A percentile compares a stretch with the other conserved stretches of the same genome.
Evolutionary conservation across 768 basidiomycete genomes (phyloP).

Genomic region (Aureoboletus auriporus): DNA sequence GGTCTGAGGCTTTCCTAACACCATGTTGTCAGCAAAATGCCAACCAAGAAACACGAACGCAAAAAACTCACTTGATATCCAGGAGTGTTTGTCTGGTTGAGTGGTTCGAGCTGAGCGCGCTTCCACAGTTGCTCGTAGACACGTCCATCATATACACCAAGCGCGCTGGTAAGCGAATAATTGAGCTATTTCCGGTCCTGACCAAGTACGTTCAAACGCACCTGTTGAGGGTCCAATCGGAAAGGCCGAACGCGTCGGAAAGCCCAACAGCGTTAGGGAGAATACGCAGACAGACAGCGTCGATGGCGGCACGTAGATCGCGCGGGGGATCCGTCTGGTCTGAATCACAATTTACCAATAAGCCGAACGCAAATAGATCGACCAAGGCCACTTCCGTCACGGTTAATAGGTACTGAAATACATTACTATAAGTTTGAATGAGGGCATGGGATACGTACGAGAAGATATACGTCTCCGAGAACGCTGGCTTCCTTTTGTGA

Average conservation of each 20-base stretch:
- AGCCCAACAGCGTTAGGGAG: constrained; percentile 64
- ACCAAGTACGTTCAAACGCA: constrained; percentile 23
- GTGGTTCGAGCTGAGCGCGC: constrained; percentile 52
- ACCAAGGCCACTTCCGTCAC: constrained; percentile 51
- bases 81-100: constrained; percentile 50
- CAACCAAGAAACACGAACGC: neutral
- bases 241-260: constrained; percentile 70
- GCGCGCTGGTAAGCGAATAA: constrained; percentile 36
- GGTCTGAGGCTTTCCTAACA: constrained; percentile 22
- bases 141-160: constrained; percentile 60
- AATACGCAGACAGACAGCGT: constrained; percentile 45
- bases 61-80: constrained; percentile 47
- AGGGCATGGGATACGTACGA: constrained; percentile 11
- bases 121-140: constrained; percentile 69
- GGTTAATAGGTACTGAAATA: constrained; percentile 54
- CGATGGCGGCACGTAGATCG: constrained; percentile 47
- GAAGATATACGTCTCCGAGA: constrained; percentile 25
- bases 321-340: constrained; percentile 41
- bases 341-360: constrained; percentile 28
- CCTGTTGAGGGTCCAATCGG: constrained; percentile 75
- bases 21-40: neutral
- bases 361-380: constrained; percentile 55
- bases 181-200: neutral
- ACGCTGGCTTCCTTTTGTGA: constrained; percentile 14
- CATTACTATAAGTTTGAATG: too few species aligned